Evolutionary conservation across 2,329 filamentous ascomycete genomes (phyloP), one percentile per base, ranked within the genome.

Genomic region (Calonectria fujianensis): DNA sequence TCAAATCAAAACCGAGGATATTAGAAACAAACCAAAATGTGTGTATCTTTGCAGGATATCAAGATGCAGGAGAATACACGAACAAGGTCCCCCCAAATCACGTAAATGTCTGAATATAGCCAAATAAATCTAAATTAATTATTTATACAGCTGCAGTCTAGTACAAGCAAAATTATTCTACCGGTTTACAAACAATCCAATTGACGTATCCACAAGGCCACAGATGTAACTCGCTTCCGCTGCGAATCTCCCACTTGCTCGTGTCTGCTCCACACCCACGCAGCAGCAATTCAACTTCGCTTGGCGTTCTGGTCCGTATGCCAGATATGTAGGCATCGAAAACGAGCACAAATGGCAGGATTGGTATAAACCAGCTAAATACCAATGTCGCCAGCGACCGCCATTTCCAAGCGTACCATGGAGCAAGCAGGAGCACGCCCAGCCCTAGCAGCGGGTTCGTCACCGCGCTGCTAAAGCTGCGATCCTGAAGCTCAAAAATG

Each of bases 341-440:
- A 14, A 63, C 57, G 10, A 63, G 57, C 57, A 63, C 57, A 29
- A 63, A 63, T 13, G 57, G 57, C 24, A 63, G 27, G 11, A 63
- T 63, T 11, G 57, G 57, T 29, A 63, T 63, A 31, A 63, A 63
- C 57, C 57, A 63, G 37, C 35, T 63, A 39, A 63, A 63, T 27
- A 63, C n/a, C 24, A 63, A 14, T 4, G 57, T 63, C 0, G 57
- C 57, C 3, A 63, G 24, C 7, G 57, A 63, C 18, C 57, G 35
- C 57, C 57, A 63, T 16, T 63, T 63, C 57, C 57, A 63, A 29
- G 57, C 57, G 11, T 63, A 63, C 35, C 57, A 63, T 27, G 57
- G 57, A 5, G 35, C 57, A 6, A 63, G 57, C 9, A 63, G 57
- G 2, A 63, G 14, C 20, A 63, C 57, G 16, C 57, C 57, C 16